Conservation (phyloP, 2,329 filamentous ascomycete species). For the Dichotomopilus funicola region DNA sequence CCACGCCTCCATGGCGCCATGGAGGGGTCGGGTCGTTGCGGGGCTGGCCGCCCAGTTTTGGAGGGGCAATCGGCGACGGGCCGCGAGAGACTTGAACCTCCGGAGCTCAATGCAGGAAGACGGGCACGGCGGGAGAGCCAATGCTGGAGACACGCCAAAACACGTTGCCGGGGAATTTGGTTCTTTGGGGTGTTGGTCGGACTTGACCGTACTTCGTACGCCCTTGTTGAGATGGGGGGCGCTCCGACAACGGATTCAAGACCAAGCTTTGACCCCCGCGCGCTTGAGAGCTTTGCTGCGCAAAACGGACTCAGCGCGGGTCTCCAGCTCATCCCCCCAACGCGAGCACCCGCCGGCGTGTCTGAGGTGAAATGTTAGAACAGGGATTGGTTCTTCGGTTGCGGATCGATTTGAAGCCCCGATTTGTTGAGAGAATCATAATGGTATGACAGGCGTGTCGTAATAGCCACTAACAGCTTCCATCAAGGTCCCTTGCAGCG, state of each 20-base stretch:
- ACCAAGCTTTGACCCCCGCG: constrained; percentile 6
- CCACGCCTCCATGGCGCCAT: too few relatives aligned
- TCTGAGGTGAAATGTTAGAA: constrained; percentile 1
- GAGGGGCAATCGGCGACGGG: too few relatives aligned
- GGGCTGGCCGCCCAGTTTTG: too few relatives aligned
- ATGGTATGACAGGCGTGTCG: constrained; percentile 5
- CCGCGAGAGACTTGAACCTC: too few relatives aligned
- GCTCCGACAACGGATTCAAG: constrained; percentile 16
- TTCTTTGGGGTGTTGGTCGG: neutral
- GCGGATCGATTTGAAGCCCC: neutral
- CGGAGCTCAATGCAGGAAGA: neutral
- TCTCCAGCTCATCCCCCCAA: neutral
- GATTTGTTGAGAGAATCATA: constrained; percentile 8
- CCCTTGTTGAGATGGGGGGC: neutral
- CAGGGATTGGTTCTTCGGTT: constrained; percentile 5
- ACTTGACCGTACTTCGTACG: neutral
- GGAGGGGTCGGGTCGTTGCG: too few relatives aligned
- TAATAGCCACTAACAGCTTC: constrained; percentile 17
- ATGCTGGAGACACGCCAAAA: neutral
- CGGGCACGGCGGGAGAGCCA: neutral
- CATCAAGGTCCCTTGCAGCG: constrained; percentile 8
- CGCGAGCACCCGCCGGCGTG: neutral
- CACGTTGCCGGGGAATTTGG: neutral
- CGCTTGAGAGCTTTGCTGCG: neutral
- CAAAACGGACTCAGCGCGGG: neutral